phyloP scores from a whole-genome alignment of 805 yeast genomes.

The Monosporozyma servazzii region DNA sequence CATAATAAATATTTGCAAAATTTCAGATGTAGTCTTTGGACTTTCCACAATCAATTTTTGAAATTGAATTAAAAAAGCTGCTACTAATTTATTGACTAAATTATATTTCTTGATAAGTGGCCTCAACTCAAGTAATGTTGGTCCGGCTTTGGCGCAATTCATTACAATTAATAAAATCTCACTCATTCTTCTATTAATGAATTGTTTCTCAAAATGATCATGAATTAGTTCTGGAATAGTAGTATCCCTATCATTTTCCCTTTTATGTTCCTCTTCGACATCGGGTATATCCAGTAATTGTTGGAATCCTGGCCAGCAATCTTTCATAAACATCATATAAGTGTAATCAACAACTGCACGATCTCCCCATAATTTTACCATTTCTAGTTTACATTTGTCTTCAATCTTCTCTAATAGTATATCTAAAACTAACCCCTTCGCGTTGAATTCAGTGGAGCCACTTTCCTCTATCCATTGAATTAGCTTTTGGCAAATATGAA shows the following conservation, averaged over 20 bases:
- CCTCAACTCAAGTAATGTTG: not conserved
- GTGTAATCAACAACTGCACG: slow-evolving; percentile 21
- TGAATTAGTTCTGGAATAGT: not conserved
- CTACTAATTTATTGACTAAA: not conserved
- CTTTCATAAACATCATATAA: slow-evolving; percentile 20
- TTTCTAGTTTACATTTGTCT: slow-evolving; percentile 12
- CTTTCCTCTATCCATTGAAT: slow-evolving; percentile 21
- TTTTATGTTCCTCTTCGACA: not conserved
- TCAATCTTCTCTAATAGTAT: slow-evolving; percentile 14
- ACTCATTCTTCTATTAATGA: not conserved
- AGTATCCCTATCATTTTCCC: not conserved
- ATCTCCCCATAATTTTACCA: slow-evolving; percentile 14
- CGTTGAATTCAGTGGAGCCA: slow-evolving; percentile 7
- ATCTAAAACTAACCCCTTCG: slow-evolving; percentile 17
- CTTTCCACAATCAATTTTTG: not conserved
- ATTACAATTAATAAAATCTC: not conserved
- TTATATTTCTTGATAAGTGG: not conserved
- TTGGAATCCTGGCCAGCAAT: slow-evolving; percentile 21
- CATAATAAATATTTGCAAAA: not conserved
- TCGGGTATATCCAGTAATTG: slow-evolving; percentile 26
- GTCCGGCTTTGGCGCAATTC: not conserved
- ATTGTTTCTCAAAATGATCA: not conserved
- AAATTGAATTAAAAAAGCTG: not conserved
- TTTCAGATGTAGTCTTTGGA: not conserved
- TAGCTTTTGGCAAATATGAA: slow-evolving; percentile 15